Base-by-base conservation (phyloP, 805 yeast genomes). In the Helenozyma baotianmanensis region DNA sequence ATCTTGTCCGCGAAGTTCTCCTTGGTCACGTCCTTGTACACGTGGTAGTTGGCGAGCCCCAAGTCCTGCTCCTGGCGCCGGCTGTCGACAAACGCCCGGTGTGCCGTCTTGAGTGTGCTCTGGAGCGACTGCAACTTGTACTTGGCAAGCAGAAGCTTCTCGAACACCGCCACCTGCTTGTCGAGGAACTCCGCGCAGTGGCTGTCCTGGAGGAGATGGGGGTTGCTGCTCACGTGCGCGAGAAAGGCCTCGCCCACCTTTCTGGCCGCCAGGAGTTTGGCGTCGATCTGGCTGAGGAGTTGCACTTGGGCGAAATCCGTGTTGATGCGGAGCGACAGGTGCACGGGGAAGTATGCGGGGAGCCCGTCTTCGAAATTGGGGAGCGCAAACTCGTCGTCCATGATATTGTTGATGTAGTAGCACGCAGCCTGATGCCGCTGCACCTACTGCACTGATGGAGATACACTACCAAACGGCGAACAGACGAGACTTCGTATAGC, bases 341-440 rank as follows among this genome's bases (percentile, higher is more conserved):
- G 43, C 12, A 39, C 33, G 9, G 50, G 50, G 28, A 43, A 39
- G 31, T 46, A 46, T 21, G 19, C 10, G 11, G 47, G 47, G 18
- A 35, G 21, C n/a, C 23, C 33, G n/a, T 22, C 9, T 9, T 12
- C 24, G 30, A 45, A 43, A 32, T 43, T 33, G 10, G 48, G 47
- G 17, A 41, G 22, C 4, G 28, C 27, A 15, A 19, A 17, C n/a
- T n/a, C n/a, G 19, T 17, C 19, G 7, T 17, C 19, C 19, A 17
- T 17, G 19, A 17, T 17, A 17, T 17, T 5, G 19, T 6, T 17
- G 19, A 6, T 17, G 8, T 17, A 8, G n/a, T n/a, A n/a, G n/a
- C n/a, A n/a, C n/a, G n/a, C n/a, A n/a, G n/a, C n/a, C 8, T 17
- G 19, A 17, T 17, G 19, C 19, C 8, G 19, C 19, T 17, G 8